Percentiles rank a stretch among this genome's conserved stretches.
Conservation (phyloP, 179 eudicot genomes). For the Patellifolia procumbens region DNA sequence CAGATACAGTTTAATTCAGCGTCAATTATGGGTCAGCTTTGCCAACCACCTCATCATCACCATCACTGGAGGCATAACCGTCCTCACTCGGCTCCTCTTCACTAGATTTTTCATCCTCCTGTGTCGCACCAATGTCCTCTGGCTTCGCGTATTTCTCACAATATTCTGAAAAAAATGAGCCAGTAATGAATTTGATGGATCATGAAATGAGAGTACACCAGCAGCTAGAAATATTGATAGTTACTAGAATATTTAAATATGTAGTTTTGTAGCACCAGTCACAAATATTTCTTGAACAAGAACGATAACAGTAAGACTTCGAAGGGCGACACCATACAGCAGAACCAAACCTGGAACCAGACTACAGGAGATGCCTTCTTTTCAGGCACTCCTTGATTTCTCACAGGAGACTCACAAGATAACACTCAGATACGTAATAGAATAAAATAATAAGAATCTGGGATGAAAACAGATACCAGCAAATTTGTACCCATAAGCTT, state of each 20-base stretch:
- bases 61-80: conserved; percentile 59
- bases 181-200: neutral
- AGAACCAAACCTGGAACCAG: too few relatives aligned
- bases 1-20: conserved; percentile 23
- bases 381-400: too few relatives aligned
- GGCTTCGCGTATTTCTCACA: conserved; percentile 70
- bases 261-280: neutral
- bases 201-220: neutral
- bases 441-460: too few relatives aligned
- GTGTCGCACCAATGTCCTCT: conserved; percentile 55
- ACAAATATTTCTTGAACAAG: neutral
- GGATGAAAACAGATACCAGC: too few relatives aligned
- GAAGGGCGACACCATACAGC: neutral
- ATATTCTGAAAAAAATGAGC: conserved; percentile 42
- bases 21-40: conserved; percentile 49
- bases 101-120: conserved; percentile 52
- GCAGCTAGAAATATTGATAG: neutral
- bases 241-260: neutral
- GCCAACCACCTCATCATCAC: conserved; percentile 62
- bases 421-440: too few relatives aligned
- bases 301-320: neutral
- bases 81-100: conserved; percentile 69
- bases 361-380: too few relatives aligned
- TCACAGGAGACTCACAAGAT: too few relatives aligned
- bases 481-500: too few relatives aligned